Evolutionary conservation across 495 filamentous ascomycete species (phyloP), one percentile per base, ranked within the genome.

Genomic region (Lasiosphaeria miniovina): DNA sequence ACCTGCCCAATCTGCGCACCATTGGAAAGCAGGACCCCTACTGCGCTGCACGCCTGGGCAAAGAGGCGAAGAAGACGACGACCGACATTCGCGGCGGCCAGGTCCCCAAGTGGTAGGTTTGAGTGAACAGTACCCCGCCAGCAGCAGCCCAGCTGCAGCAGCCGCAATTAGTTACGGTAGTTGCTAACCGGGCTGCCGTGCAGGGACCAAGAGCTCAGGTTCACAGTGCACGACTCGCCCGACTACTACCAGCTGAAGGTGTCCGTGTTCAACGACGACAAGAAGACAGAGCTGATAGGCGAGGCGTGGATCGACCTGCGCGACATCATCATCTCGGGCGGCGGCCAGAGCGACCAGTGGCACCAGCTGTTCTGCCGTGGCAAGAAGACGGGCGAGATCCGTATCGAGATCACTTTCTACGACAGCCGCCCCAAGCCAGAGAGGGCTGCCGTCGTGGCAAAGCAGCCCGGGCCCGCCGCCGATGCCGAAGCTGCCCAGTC

Each of bases 21-120:
- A 96, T 98, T 81, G 93, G 95, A 56, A 99, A 99, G 77, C 94
- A 99, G 76, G 91, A 97, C 71, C 93, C 95, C 6, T 99, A 97
- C 70, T 96, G 92, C 74, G 93, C 95, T 50, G 91, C 90, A 40
- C 82, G 94, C 49, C 74, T 99, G 36, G 94, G 93, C 9, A 99
- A 99, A 72, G 93, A 98, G 74, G 95, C 93, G 15, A 96, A 96
- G 81, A 96, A 96, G 76, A 99, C 94, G 2, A 89, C 89, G 34
- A 96, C 93, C 6, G 95, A 99, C 75, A 85, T 91, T 61, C 81
- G 94, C 68, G 94, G 94, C 59, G 94, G 94, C 48, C 94, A 99
- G 75, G 98, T 93, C 35, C 94, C 94, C 8, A 86, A 82, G 84
- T 99, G 94, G 94, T 94, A 84, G 67, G 87, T 46, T n/a, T 24